Conservation (phyloP, 495 filamentous ascomycete species). For the Hamigera avellanea region DNA sequence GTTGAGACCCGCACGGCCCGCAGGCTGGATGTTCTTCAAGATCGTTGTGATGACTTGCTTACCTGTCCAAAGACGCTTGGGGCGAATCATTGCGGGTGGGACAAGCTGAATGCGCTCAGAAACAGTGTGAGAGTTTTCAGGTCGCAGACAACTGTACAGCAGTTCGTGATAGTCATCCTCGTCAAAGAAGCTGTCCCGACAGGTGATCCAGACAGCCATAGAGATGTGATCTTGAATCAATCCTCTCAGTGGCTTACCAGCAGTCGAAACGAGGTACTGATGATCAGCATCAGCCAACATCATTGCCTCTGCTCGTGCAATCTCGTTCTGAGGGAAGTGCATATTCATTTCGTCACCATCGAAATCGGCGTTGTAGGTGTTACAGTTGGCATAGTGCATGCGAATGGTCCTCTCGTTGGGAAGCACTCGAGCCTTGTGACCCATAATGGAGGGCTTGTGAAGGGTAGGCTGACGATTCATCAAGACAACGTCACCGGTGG, state of each 20-base stretch:
- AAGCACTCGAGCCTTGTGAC: conserved; percentile 83
- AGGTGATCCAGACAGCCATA: conserved; percentile 83
- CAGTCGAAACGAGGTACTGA: conserved; percentile 90
- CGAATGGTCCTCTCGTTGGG: conserved; percentile 93
- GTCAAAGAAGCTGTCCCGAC: conserved; percentile 85
- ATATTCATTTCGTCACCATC: conserved; percentile 99
- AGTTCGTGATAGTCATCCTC: conserved; percentile 85
- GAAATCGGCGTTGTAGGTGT: conserved; percentile 99
- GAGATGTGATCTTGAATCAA: conserved; percentile 98
- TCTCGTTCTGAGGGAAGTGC: conserved; percentile 97
- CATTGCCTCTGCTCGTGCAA: conserved; percentile 82
- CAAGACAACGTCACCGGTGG: conserved; percentile 89
- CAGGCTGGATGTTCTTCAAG: conserved; percentile 77
- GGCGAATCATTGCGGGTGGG: conserved; percentile 72
- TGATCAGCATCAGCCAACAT: conserved; percentile 93
- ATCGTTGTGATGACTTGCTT: conserved; percentile 95
- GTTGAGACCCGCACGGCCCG: conserved; percentile 62
- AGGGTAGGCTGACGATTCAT: conserved; percentile 99
- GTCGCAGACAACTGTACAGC: conserved; percentile 76
- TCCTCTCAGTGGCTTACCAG: conserved; percentile 89
- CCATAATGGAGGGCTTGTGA: conserved; percentile 99
- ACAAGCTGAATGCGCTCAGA: conserved; percentile 62
- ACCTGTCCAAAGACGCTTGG: conserved; percentile 81
- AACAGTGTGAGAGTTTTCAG: conserved; percentile 75
- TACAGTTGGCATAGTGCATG: conserved; percentile 99